Base-by-base conservation (phyloP, 768 basidiomycete species). In the Suillus variegatus region DNA sequence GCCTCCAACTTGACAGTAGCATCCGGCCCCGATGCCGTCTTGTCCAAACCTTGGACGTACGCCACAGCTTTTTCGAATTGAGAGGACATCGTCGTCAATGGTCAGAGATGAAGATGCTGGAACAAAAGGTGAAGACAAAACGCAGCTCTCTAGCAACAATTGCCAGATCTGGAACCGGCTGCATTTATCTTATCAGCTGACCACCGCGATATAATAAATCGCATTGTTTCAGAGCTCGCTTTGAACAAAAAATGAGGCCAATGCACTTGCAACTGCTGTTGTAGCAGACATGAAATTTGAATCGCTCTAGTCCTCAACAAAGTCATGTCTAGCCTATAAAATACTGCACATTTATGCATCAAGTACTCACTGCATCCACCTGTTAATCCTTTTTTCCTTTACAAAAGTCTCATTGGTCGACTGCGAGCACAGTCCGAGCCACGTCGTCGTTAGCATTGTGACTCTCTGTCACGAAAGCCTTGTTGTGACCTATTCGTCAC, bases 51-150 rank as follows among this genome's bases (percentile, higher is more conserved):
- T 68, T 84, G 77, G 57, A 93, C 83, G 78, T 94, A 91, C 18
- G 69, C 71, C 54, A 88, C 87, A 69, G 94, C 91, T 79, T 88
- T 90, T 36, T 92, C 80, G 79, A 94, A 95, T 76, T 93, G 83
- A 77, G 88, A 71, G 68, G 90, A 82, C 90, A 94, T 91, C 77
- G 72, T 71, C 64, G 68, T 32, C 32, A 4, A 4, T 22, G 79
- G 69, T n/a, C 13, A 41, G n/a, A 36, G 14, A 63, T 41, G 43
- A 65, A 54, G 46, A 57, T 54, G n/a, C 3, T 20, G 54, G 9
- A 20, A 35, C 18, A 5, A 18, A 35, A 20, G 32, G 28, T 32
- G 16, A 52, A 9, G 51, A 28, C 8, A 6, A 4, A 18, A n/a
- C 2, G 35, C 12, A 7, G 18, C 51, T 52, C 25, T 25, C 25